These are phyloP conservation scores for Aspergillus avenaceus DNA, from an alignment of 495 filamentous ascomycete species.

Conservation along the genomic window DNA sequence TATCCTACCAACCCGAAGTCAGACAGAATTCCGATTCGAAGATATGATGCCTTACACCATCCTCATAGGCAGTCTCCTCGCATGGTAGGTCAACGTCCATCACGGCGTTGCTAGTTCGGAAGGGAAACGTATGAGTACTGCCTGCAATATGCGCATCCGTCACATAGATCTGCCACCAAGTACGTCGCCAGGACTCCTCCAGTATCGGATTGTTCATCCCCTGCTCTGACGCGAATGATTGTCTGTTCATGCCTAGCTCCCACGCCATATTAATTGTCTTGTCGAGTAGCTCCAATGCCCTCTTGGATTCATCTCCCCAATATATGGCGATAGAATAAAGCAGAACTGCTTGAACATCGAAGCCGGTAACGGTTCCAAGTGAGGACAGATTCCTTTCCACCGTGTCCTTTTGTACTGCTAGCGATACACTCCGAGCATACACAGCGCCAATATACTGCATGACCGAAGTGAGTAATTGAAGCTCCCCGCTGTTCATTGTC, in stretches of 20 bases:
- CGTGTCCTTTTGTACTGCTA: not conserved
- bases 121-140: conserved; percentile 18
- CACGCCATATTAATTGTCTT: conserved; percentile 13
- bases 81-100: conserved; percentile 17
- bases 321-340: conserved; percentile 21
- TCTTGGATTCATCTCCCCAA: conserved; percentile 18
- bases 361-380: conserved; percentile 5
- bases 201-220: conserved; percentile 11
- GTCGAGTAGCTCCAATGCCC: conserved; percentile 13
- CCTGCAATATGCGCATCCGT: conserved; percentile 26
- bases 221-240: conserved; percentile 7
- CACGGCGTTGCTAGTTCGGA: conserved; percentile 10
- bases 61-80: conserved; percentile 15
- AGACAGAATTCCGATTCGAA: not conserved
- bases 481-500: not conserved
- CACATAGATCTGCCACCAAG: conserved; percentile 27
- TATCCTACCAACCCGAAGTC: conserved; percentile 6
- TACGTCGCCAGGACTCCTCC: conserved; percentile 26
- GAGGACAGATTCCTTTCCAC: not conserved
- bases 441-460: conserved; percentile 16
- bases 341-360: conserved; percentile 20
- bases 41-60: conserved; percentile 2
- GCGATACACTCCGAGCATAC: conserved; percentile 5
- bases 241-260: conserved; percentile 20
- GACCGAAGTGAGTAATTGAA: conserved; percentile 9